A percentile compares a stretch with the other conserved stretches of the same genome.
phyloP scores from a whole-genome alignment of 2,329 filamentous ascomycete species.

The Mycocentrospora acerina region DNA sequence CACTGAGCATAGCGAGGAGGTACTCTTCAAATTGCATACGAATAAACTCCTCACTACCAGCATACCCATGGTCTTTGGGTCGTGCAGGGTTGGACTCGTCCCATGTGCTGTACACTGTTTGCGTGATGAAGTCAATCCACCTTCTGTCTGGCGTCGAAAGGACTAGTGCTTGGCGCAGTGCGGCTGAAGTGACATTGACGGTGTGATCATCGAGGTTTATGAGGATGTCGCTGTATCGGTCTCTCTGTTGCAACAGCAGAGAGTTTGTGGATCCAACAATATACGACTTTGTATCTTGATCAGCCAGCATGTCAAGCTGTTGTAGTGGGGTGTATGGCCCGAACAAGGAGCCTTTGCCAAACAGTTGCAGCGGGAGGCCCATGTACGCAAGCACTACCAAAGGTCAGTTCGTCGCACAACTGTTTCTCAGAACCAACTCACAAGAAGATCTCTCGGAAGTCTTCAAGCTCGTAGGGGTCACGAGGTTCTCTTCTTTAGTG shows the following conservation, averaged over 20 bases:
- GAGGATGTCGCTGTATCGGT: slow-evolving; percentile 92
- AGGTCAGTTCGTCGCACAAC: slow-evolving; percentile 22
- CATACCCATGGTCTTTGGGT: slow-evolving; percentile 93
- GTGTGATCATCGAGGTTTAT: slow-evolving; percentile 92
- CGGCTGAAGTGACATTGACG: slow-evolving; percentile 79
- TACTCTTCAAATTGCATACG: slow-evolving; percentile 97
- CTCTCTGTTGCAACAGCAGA: slow-evolving; percentile 86
- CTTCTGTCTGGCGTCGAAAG: slow-evolving; percentile 85
- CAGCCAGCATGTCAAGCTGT: slow-evolving; percentile 89
- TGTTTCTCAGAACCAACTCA: slow-evolving; percentile 30
- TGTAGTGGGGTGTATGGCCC: slow-evolving; percentile 96
- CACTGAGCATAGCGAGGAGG: slow-evolving; percentile 80
- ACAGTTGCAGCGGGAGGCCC: slow-evolving; percentile 91
- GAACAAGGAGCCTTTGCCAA: slow-evolving; percentile 93
- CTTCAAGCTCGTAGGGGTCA: slow-evolving; percentile 78
- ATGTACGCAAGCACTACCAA: slow-evolving; percentile 77
- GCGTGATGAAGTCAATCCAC: slow-evolving; percentile 95
- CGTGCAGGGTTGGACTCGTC: slow-evolving; percentile 83
- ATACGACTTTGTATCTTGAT: slow-evolving; percentile 94
- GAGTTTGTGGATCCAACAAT: slow-evolving; percentile 97
- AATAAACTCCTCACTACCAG: slow-evolving; percentile 96
- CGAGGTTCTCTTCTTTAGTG: slow-evolving; percentile 72
- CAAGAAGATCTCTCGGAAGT: slow-evolving; percentile 87
- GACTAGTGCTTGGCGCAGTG: slow-evolving; percentile 71
- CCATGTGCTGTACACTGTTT: slow-evolving; percentile 95